phyloP scores from a whole-genome alignment of 2,329 filamentous ascomycete species.

The Aspergillus brunneoviolaceus region DNA sequence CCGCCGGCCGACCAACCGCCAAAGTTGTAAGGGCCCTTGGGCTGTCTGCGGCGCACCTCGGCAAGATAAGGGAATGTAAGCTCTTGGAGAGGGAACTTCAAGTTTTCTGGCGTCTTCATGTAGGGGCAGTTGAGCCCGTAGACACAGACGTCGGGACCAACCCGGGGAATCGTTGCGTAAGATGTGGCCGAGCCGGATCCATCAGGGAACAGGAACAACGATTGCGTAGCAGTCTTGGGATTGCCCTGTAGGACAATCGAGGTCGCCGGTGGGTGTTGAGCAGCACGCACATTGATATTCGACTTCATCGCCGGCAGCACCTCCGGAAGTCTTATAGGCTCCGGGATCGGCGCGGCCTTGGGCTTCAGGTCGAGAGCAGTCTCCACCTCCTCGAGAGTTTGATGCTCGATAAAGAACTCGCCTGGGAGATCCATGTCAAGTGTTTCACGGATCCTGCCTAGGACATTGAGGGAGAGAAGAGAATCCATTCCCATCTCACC shows the following conservation, averaged over 20 bases:
- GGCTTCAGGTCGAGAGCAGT: slow-evolving; percentile 41
- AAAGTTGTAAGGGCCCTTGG: slow-evolving; percentile 60
- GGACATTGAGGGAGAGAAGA: slow-evolving; percentile 46
- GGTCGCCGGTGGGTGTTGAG: slow-evolving; percentile 39
- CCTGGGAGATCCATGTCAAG: slow-evolving; percentile 43
- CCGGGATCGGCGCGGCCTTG: slow-evolving; percentile 21
- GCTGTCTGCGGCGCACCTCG: slow-evolving; percentile 50
- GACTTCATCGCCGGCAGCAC: slow-evolving; percentile 23
- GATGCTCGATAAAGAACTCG: slow-evolving; percentile 47
- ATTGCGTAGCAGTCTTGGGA: slow-evolving; percentile 43
- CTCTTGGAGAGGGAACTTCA: slow-evolving; percentile 37
- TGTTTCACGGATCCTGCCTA: slow-evolving; percentile 46
- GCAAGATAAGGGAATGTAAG: slow-evolving; percentile 41
- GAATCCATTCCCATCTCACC: slow-evolving; percentile 49
- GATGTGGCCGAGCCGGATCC: slow-evolving; percentile 50
- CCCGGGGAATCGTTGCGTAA: slow-evolving; percentile 44
- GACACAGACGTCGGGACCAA: slow-evolving; percentile 42
- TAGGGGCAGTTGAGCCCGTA: slow-evolving; percentile 48
- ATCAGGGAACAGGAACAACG: slow-evolving; percentile 46
- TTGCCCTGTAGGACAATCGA: slow-evolving; percentile 46
- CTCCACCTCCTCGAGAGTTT: slow-evolving; percentile 42
- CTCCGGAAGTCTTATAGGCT: slow-evolving; percentile 25
- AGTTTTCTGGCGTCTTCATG: slow-evolving; percentile 43
- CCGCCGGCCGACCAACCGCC: slow-evolving; percentile 77
- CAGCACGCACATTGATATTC: slow-evolving; percentile 9